Conservation (phyloP, 2,329 filamentous ascomycete genomes). For the Domatiomyces catenatus region DNA sequence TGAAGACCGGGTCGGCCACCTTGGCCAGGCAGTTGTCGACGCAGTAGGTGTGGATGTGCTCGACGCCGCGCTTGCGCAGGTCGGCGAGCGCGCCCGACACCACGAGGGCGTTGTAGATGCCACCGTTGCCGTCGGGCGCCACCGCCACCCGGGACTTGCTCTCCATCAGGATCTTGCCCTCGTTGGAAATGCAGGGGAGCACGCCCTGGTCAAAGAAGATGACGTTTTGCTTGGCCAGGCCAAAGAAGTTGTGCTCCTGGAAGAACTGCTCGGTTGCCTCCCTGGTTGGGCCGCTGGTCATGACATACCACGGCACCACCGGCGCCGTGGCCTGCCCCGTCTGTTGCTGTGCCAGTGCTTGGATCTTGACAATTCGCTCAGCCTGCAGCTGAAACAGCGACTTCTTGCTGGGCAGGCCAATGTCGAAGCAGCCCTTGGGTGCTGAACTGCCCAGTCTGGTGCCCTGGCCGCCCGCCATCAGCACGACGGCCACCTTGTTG, state of each 20-base stretch:
- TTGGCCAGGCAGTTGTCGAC: slow-evolving; percentile 99
- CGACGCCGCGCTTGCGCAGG: slow-evolving; percentile 73
- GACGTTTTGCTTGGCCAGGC: slow-evolving; percentile 70
- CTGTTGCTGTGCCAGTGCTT: slow-evolving; percentile 62
- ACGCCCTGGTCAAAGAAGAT: slow-evolving; percentile 94
- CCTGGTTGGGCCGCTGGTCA: slow-evolving; percentile 92
- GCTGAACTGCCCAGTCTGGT: slow-evolving; percentile 87
- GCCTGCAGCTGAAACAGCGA: slow-evolving; percentile 95
- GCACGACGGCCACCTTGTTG: slow-evolving; percentile 66
- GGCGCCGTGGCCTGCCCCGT: slow-evolving; percentile 41
- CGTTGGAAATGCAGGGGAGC: slow-evolving; percentile 89
- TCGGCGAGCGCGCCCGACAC: slow-evolving; percentile 66
- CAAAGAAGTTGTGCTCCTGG: slow-evolving; percentile 77
- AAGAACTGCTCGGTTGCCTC: slow-evolving; percentile 90
- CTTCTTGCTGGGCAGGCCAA: slow-evolving; percentile 82
- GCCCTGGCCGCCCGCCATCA: slow-evolving; percentile 95
- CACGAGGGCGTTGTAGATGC: slow-evolving; percentile 84
- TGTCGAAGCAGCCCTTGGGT: slow-evolving; percentile 95
- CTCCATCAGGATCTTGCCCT: slow-evolving; percentile 92
- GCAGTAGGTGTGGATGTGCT: slow-evolving; percentile 95
- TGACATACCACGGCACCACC: slow-evolving; percentile 92
- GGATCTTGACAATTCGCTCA: slow-evolving; percentile 76
- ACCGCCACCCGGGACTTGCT: slow-evolving; percentile 80
- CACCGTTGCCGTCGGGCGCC: slow-evolving; percentile 92
- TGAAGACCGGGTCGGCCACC: slow-evolving; percentile 91